phyloP scores from a whole-genome alignment of 1,284 basidiomycete genomes.

The Malassezia dermatis region DNA sequence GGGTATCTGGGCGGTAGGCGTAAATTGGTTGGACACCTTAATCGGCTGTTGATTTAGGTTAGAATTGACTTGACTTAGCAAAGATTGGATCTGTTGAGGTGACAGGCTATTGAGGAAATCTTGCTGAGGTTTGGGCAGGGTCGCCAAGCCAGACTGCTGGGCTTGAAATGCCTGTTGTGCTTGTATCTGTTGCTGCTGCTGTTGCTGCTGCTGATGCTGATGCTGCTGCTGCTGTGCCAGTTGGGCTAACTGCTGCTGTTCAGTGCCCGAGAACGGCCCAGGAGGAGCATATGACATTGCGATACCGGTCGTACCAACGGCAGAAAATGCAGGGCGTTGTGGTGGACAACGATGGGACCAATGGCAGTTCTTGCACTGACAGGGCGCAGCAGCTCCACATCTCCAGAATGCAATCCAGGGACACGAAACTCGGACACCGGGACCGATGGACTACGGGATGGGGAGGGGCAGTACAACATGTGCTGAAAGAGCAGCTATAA shows the following conservation, averaged over 20 bases:
- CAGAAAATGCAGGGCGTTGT: not conserved
- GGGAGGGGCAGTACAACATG: not conserved
- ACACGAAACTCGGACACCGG: not conserved
- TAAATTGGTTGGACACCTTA: not conserved
- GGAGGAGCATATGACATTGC: not conserved
- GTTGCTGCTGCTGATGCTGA: conserved; percentile 27
- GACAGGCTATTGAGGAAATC: conserved; percentile 15
- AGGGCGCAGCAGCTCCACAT: not conserved
- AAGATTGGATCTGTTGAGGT: conserved; percentile 16
- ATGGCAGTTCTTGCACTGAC: not conserved
- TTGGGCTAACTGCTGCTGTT: conserved; percentile 24
- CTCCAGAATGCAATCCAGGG: not conserved
- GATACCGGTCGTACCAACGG: not conserved
- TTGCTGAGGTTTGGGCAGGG: conserved; percentile 16
- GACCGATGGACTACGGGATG: not conserved
- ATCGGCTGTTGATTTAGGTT: not conserved
- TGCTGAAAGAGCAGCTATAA: not conserved
- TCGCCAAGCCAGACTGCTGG: conserved; percentile 1
- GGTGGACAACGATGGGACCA: not conserved
- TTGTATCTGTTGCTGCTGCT: conserved; percentile 14
- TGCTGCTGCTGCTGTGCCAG: conserved; percentile 28
- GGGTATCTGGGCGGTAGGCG: not conserved
- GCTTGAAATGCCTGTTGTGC: not conserved
- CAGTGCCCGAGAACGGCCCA: not conserved
- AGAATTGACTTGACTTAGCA: conserved; percentile 7